phyloP scores from a whole-genome alignment of 2,329 filamentous ascomycete genomes.

The Aspergillus floridensis region DNA sequence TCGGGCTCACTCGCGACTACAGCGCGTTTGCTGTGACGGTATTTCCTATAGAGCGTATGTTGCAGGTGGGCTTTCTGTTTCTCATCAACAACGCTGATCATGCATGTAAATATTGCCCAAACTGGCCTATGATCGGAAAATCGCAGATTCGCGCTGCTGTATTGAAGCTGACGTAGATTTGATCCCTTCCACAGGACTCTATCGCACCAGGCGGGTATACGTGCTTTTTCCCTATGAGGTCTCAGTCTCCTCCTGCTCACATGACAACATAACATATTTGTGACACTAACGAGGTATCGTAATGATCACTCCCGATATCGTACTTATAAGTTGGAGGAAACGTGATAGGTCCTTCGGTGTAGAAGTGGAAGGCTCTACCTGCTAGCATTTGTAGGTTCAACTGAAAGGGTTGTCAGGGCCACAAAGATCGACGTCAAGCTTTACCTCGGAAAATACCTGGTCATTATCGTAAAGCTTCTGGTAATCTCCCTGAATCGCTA shows the following conservation, averaged over 20 bases:
- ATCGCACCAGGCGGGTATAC: slow-evolving; percentile 97
- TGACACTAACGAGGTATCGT: slow-evolving; percentile 76
- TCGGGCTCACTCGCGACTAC: slow-evolving; percentile 18
- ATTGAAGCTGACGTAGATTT: slow-evolving; percentile 77
- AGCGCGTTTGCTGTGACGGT: slow-evolving; percentile 63
- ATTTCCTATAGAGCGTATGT: slow-evolving; percentile 67
- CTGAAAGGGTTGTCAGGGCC: slow-evolving; percentile 40
- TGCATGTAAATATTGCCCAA: slow-evolving; percentile 82
- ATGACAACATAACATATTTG: not conserved
- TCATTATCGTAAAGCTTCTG: slow-evolving; percentile 86
- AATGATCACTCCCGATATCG: slow-evolving; percentile 80
- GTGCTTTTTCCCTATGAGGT: slow-evolving; percentile 70
- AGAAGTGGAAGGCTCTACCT: slow-evolving; percentile 83
- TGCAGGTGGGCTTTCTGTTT: slow-evolving; percentile 68
- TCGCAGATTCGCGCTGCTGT: slow-evolving; percentile 74
- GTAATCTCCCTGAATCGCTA: slow-evolving; percentile 71
- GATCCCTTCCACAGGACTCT: slow-evolving; percentile 82
- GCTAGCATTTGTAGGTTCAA: slow-evolving; percentile 96
- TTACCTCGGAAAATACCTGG: slow-evolving; percentile 56
- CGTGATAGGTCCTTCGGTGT: slow-evolving; percentile 81
- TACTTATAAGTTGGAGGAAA: slow-evolving; percentile 97
- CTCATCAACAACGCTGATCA: slow-evolving; percentile 78
- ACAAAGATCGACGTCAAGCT: not conserved
- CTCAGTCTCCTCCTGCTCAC: slow-evolving; percentile 27
- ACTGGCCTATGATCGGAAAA: slow-evolving; percentile 98